A percentile compares a stretch with the other conserved stretches of the same genome.
Evolutionary conservation across 1,284 basidiomycete species (phyloP).

Genomic region (Takashimella tepidaria): DNA sequence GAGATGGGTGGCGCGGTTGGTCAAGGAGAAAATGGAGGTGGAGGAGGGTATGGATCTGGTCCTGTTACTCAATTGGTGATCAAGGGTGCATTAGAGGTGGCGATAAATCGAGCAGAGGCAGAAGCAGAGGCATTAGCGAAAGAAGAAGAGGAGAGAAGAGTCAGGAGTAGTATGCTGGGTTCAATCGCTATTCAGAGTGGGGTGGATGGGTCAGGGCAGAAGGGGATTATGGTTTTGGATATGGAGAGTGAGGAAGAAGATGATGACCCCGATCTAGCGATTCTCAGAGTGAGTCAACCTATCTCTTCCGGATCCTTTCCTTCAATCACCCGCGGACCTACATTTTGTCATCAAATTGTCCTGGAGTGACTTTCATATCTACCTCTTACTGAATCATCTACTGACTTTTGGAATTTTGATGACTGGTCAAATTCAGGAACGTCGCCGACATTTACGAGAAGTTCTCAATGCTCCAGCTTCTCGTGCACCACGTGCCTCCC

Average conservation of each 20-base stretch:
- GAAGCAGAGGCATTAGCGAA: constrained; percentile 46
- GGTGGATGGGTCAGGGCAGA: no score
- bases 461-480: constrained; percentile 21
- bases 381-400: no score
- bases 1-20: no score
- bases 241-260: constrained; percentile 57
- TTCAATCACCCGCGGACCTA: constrained; percentile 36
- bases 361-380: no score
- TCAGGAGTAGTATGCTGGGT: constrained; percentile 15
- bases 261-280: constrained; percentile 65
- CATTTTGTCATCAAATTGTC: constrained; percentile 44
- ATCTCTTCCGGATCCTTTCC: not conserved
- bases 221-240: constrained; percentile 37
- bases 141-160: constrained; percentile 23
- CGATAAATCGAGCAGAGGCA: constrained; percentile 65
- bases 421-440: constrained; percentile 43
- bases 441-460: constrained; percentile 47
- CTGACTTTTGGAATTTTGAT: no score
- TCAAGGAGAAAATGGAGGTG: not conserved
- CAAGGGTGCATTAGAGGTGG: constrained; percentile 60
- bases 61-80: constrained; percentile 55
- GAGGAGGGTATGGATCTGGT: not conserved
- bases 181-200: constrained; percentile 39
- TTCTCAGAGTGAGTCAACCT: constrained; percentile 60
- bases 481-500: not conserved